Evolutionary conservation across 225 moss, liverwort and hornwort genomes (phyloP).

Genomic region (Lunularia cruciata): DNA sequence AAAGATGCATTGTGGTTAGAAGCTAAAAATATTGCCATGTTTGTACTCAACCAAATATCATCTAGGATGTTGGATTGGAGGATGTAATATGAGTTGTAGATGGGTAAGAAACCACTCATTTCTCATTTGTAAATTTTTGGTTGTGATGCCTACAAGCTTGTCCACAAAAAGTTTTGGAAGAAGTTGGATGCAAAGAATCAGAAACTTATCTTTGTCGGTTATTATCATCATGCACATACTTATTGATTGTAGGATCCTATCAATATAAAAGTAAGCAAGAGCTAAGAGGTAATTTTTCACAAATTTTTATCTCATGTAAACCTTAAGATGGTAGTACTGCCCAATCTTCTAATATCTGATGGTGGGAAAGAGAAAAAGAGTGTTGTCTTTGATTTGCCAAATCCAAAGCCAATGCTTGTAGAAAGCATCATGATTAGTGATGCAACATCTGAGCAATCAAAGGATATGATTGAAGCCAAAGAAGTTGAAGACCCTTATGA

Average conservation of each 20-base stretch:
- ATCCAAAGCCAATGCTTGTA: too few relatives aligned
- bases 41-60: background rate
- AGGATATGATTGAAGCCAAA: background rate
- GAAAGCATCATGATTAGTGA: background rate
- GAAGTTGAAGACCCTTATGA: too few relatives aligned
- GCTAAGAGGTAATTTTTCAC: conserved; percentile 11
- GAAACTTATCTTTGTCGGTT: conserved; percentile 6
- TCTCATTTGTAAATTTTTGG: conserved; percentile 24
- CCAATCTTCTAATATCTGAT: background rate
- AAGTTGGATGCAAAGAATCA: conserved; percentile 16
- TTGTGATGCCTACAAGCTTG: background rate
- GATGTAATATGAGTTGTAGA: conserved; percentile 11
- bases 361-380: background rate
- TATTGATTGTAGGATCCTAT: conserved; percentile 12
- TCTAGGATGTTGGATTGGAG: background rate
- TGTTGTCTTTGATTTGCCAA: background rate
- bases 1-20: background rate
- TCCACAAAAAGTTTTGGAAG: background rate
- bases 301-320: background rate
- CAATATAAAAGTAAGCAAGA: conserved; percentile 1
- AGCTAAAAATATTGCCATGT: background rate
- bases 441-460: background rate
- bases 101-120: conserved; percentile 5
- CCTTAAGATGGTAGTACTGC: background rate
- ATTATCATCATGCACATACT: background rate